Evolutionary conservation across 257 asterid species (phyloP).

Genomic region (Craterostigma plantagineum): DNA sequence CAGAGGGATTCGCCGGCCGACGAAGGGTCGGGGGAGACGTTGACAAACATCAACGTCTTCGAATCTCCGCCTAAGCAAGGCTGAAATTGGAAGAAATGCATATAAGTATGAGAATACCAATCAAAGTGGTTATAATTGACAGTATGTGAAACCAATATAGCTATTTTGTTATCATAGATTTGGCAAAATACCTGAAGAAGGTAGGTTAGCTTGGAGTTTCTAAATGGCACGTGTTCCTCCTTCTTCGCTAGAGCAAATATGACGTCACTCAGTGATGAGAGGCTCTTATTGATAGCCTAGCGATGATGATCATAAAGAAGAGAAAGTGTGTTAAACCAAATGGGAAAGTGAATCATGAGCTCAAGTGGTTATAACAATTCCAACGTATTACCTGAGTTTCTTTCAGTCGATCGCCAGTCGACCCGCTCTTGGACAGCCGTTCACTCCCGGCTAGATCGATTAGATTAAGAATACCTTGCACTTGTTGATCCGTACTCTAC

Average conservation of each 20-base stretch:
- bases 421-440: conserved; percentile 83
- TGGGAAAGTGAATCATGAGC: not conserved
- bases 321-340: conserved; percentile 2
- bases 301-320: not conserved
- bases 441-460: conserved; percentile 98
- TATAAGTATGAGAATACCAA: too few species aligned
- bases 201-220: conserved; percentile 87
- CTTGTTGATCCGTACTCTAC: conserved; percentile 85
- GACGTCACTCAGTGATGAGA: conserved; percentile 84
- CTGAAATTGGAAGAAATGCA: conserved; percentile 16
- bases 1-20: conserved; percentile 78
- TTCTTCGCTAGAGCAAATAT: conserved; percentile 90
- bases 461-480: conserved; percentile 69
- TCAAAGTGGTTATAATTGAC: too few species aligned
- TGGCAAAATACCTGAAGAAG: conserved; percentile 99
- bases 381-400: conserved; percentile 68
- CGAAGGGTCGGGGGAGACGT: conserved; percentile 65
- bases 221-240: conserved; percentile 80
- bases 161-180: too few species aligned
- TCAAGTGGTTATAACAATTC: conserved; percentile 1
- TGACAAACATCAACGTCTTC: conserved; percentile 80
- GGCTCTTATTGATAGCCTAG: conserved; percentile 81
- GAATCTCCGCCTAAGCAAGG: conserved; percentile 98
- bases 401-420: conserved; percentile 79
- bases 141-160: too few species aligned